Evolutionary conservation across 805 yeast species (phyloP).

Genomic region (Lipomyces spencermartinsiae): DNA sequence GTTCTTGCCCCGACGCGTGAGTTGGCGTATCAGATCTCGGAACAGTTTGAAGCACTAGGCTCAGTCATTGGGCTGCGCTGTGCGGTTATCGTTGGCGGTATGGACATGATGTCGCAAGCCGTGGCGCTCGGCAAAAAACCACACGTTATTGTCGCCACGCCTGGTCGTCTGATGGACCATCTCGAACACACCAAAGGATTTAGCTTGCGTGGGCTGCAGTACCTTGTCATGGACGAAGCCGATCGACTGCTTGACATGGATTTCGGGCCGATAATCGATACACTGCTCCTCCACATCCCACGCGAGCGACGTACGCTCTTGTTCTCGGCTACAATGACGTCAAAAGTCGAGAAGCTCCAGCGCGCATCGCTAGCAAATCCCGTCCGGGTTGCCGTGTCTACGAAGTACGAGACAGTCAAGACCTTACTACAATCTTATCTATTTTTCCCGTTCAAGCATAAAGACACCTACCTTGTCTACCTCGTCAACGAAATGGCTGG

Average conservation of each 20-base stretch:
- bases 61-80: constrained; percentile 89
- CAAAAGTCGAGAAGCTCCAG: constrained; percentile 91
- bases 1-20: constrained; percentile 79
- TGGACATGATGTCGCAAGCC: constrained; percentile 98
- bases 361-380: constrained; percentile 90
- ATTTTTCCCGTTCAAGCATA: constrained; percentile 90
- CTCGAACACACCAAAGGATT: constrained; percentile 94
- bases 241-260: constrained; percentile 99
- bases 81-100: constrained; percentile 93
- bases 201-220: constrained; percentile 78
- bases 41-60: constrained; percentile 94
- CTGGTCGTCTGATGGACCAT: constrained; percentile 89
- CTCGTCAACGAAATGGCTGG: constrained; percentile 83
- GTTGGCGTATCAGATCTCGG: constrained; percentile 69
- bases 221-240: constrained; percentile 96
- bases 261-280: constrained; percentile 92
- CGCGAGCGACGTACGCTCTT: constrained; percentile 76
- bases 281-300: constrained; percentile 83
- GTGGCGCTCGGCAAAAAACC: constrained; percentile 93
- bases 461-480: constrained; percentile 85
- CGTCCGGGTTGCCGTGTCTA: constrained; percentile 86
- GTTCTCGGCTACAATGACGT: constrained; percentile 97
- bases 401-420: constrained; percentile 90
- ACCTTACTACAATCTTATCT: constrained; percentile 87
- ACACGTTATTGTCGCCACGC: constrained; percentile 93